Conservation (phyloP, 179 eudicot genomes). For the Beta macrorhiza region DNA sequence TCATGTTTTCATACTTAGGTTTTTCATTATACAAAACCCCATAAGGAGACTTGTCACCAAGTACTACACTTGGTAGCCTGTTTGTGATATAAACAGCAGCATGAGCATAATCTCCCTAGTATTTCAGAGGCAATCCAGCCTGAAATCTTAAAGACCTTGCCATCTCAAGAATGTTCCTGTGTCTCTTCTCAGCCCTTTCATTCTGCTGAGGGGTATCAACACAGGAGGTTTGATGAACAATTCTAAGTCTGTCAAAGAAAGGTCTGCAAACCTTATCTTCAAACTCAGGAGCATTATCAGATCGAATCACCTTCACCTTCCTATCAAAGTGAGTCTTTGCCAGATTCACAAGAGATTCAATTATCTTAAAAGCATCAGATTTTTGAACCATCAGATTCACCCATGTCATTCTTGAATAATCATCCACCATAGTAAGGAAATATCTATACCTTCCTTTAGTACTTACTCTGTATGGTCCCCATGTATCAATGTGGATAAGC, state of each 20-base stretch:
- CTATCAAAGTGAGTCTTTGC: background rate
- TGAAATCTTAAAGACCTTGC: background rate
- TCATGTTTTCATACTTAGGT: background rate
- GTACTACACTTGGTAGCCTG: background rate
- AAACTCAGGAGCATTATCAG: background rate
- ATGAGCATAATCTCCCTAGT: background rate
- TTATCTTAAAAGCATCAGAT: background rate
- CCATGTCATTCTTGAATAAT: background rate
- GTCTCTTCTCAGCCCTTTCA: background rate
- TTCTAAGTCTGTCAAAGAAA: background rate
- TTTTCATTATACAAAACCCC: background rate
- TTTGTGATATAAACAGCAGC: background rate
- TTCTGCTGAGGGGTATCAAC: background rate
- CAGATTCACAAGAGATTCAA: background rate
- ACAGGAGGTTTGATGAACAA: background rate
- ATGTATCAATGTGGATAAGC: background rate
- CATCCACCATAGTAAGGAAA: background rate
- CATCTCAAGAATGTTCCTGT: background rate
- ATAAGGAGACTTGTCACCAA: background rate
- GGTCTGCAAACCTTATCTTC: background rate
- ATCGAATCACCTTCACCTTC: background rate
- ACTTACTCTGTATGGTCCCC: background rate
- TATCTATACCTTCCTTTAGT: background rate
- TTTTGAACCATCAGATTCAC: background rate
- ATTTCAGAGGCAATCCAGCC: background rate